Base-by-base conservation (phyloP, 495 filamentous ascomycete species). In the Articulospora tetracladia region DNA sequence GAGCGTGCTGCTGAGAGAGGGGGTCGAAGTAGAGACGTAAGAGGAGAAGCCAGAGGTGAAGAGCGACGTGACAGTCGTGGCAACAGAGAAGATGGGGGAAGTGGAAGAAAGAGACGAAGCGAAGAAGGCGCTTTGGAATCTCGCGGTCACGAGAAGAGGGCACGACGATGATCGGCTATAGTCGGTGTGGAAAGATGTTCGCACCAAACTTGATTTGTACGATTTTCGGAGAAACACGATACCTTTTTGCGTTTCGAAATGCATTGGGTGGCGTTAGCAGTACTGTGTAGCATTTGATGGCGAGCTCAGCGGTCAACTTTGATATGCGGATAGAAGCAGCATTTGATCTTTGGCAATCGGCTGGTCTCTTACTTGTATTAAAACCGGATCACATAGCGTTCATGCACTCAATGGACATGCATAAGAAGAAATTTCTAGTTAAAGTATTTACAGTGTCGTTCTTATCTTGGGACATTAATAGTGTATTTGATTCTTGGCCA, bases 71-170 rank as follows among this genome's bases (percentile, higher is more conserved):
- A 66, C 46, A 47, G 24, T 25, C 59, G 66, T 11, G 58, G 60
- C 8, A 58, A 28, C n/a, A 61, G 63, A 57, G 61, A 55, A 12
- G 66, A 61, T n/a, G 55, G 47, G 3, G 39, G 39, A 44, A 32
- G 36, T 0, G 36, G 60, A 24, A 69, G 72, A 30, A 77, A 76
- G 66, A 65, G 73, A 46, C 71, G 68, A 51, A 73, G 69, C 34
- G 74, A 76, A 46, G 74, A 73, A 57, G 73, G 58, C 10, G 55
- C 19, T 20, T 55, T 60, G 50, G 67, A 66, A 20, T 25, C 56
- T 24, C 39, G 64, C 47, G 68, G 66, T 15, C 60, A 60, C 39
- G 69, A 72, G n/a, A 72, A 72, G 56, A 54, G 69, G 54, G 54
- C 52, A 22, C 53, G 65, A 11, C 36, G 57, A 51, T 52, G 53